Base-by-base conservation (phyloP, 2,329 filamentous ascomycete species). In the Colletotrichum nymphaeae region DNA sequence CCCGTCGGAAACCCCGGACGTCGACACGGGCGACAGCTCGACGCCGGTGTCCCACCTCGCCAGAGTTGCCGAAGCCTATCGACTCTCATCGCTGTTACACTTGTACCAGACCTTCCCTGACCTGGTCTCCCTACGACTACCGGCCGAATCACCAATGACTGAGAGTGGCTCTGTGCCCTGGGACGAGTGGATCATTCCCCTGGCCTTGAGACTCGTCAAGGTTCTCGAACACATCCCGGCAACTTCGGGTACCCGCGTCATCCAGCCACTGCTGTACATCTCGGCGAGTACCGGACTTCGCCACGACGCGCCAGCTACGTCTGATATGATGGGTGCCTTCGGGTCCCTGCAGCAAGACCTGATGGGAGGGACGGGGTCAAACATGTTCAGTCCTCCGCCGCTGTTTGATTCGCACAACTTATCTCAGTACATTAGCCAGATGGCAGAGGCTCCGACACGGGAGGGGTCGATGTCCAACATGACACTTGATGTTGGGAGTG, bases 41-140 rank as follows among this genome's bases (percentile, higher is more conserved):
- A 79, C 77, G 8, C 80, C 79, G 0, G 75, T 75, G 0, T 69
- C 76, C 0, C 81, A 85, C 64, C 79, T 85, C 1, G 77, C 79
- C 16, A 74, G 78, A 1, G 81, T 82, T 0, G 82, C 82, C 2
- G 83, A 85, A 57, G 83, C 82, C 0, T 84, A 84, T 52, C 79
- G 81, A 1, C 76, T 85, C 0, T 79, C 80, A 0, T 80, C 83
- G 0, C 70, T 85, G 19, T 75, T 84, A 3, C 83, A 84, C 46
- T 80, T 85, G 1, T 84, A 85, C 74, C 80, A 83, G 59, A 84
- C 83, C 0, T 83, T 83, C 4, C 81, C 81, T 0, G 81, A 83
- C 6, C 67, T 83, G 1, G 79, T 81, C 0, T 70, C 79, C 0
- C 57, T 80, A 3, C 77, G 81, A 1, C 69, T 83, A 2, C 80